phyloP scores from a whole-genome alignment of 768 basidiomycete species.

The Boletus sp. region DNA sequence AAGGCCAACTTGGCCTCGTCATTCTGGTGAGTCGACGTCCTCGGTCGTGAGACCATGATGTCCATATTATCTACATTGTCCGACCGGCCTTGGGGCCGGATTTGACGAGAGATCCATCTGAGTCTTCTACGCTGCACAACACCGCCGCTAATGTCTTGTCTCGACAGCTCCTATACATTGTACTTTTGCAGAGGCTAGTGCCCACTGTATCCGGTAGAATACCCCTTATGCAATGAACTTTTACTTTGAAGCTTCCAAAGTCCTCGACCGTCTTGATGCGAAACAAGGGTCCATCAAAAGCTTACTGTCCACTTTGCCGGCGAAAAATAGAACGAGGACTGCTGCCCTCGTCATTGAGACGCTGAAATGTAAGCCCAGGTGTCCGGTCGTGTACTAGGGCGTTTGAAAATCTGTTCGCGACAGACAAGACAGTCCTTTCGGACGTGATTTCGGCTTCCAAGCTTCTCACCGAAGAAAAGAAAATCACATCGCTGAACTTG shows the following conservation, averaged over 20 bases:
- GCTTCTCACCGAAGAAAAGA: conserved; percentile 70
- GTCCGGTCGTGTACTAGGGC: neutral
- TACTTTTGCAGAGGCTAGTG: conserved; percentile 26
- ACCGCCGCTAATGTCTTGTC: conserved; percentile 29
- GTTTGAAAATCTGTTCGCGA: conserved; percentile 2
- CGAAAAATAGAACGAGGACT: conserved; percentile 72
- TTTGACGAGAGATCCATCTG: conserved; percentile 46
- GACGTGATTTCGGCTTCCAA: conserved; percentile 67
- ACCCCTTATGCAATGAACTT: conserved; percentile 71
- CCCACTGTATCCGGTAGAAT: conserved; percentile 27
- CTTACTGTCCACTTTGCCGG: conserved; percentile 66
- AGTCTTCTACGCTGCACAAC: conserved; percentile 13
- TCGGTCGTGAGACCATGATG: conserved; percentile 47
- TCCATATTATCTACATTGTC: conserved; percentile 90
- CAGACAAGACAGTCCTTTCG: conserved; percentile 75
- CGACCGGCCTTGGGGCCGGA: conserved; percentile 48
- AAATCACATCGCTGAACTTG: conserved; percentile 71
- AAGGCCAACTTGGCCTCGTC: neutral
- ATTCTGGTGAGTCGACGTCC: conserved; percentile 19
- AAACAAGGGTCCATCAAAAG: conserved; percentile 94
- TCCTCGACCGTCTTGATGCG: conserved; percentile 80
- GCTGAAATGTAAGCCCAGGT: conserved; percentile 72
- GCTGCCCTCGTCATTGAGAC: conserved; percentile 92
- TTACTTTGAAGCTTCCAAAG: conserved; percentile 85
- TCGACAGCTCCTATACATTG: conserved; percentile 21